Evolutionary conservation across 345 rosid genomes (phyloP).

Genomic region (Physaria fendleri): DNA sequence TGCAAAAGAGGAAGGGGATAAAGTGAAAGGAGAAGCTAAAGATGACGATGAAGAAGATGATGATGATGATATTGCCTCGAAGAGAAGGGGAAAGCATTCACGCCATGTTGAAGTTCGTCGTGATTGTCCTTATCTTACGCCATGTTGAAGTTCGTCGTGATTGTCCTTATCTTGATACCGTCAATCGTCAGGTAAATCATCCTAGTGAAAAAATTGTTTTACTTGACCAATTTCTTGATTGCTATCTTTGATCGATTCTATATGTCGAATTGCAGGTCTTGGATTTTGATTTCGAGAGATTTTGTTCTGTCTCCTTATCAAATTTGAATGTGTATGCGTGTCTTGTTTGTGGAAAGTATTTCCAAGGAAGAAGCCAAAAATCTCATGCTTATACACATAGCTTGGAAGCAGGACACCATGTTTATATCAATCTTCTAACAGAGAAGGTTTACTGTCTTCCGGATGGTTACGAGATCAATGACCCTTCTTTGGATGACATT

Average conservation of each 20-base stretch:
- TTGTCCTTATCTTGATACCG: conserved; percentile 96
- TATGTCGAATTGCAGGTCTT: conserved; percentile 46
- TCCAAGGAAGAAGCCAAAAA: conserved; percentile 91
- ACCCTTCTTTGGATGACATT: conserved; percentile 92
- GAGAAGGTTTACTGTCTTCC: conserved; percentile 97
- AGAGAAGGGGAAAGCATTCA: conserved; percentile 33
- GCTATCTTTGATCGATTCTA: background rate
- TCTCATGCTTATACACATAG: conserved; percentile 98
- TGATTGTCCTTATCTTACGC: too few relatives aligned
- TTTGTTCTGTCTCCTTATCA: conserved; percentile 84
- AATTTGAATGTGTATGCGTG: conserved; percentile 93
- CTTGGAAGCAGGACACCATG: conserved; percentile 95
- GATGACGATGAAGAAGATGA: conserved; percentile 37
- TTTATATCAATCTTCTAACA: conserved; percentile 79
- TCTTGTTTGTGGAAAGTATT: conserved; percentile 92
- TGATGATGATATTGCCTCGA: conserved; percentile 16
- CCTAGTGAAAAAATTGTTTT: too few relatives aligned
- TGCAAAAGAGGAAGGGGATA: background rate
- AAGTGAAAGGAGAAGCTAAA: conserved; percentile 27
- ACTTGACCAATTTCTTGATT: background rate
- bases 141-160: conserved; percentile 75
- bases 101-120: conserved; percentile 69
- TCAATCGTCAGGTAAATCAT: conserved; percentile 83
- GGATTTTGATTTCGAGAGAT: conserved; percentile 98
- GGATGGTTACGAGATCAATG: conserved; percentile 94